Base-by-base conservation (phyloP, 192 early-diverging fungal species). In the Entomortierella chlamydospora region DNA sequence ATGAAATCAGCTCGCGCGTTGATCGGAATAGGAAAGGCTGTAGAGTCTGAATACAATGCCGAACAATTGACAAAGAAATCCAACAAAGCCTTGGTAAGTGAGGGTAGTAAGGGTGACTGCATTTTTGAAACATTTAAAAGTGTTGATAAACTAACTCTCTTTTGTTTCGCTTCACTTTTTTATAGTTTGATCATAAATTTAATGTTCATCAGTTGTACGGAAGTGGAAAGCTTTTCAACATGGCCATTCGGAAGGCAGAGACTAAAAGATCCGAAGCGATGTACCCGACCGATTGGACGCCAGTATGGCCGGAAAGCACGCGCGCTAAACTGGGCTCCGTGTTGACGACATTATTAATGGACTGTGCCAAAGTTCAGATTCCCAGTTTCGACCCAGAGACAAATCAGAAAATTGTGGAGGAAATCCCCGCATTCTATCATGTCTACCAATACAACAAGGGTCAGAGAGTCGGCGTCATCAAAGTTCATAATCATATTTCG, bases 1-100 rank as follows among this genome's bases (percentile, higher is more conserved):
- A 88, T 90, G 84, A 83, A 85, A 34, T 87, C 88, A 25, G 83
- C 87, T 4, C 81, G 85, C 53, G 85, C 87, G 1, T 49, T 91
- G 22, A 84, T 87, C 51, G 73, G 73, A 33, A 87, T 99, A 39
- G 95, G 93, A 37, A 89, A 85, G 26, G 87, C 92, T 4, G 83
- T 99, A 22, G 95, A 97, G 66, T 85, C 84, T 59, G 96, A 99
- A 80, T 91, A 94, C 72, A 90, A 93, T 73, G 86, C 93, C 12
- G 88, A 91, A 57, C 87, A 93, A 42, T 87, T 95, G 83, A 90
- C 90, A 45, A 88, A 90, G 68, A 89, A 86, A 59, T 83, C 84
- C 22, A 92, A 92, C 68, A 79, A 85, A 34, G 90, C 88, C 26
- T 55, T 89, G 49, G 77, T 92, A 60, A 68, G 72, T 15, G 61